A percentile compares a stretch with the other conserved stretches of the same genome.
Evolutionary conservation across 2,329 filamentous ascomycete species (phyloP).

Genomic region (Alternaria viburni): DNA sequence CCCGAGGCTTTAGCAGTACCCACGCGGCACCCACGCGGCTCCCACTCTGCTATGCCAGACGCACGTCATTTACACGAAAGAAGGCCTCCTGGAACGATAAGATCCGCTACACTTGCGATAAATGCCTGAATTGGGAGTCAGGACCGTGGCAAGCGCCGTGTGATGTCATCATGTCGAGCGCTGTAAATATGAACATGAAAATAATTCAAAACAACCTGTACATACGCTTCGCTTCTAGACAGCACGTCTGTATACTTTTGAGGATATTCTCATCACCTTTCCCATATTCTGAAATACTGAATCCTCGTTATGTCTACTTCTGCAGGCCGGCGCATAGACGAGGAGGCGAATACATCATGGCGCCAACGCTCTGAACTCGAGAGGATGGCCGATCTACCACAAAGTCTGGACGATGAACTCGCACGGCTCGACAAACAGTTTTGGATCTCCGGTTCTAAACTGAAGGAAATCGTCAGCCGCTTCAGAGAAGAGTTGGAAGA

Average conservation of each 20-base stretch:
- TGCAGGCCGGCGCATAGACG: conserved; percentile 12
- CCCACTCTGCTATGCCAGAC: neutral
- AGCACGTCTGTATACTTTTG: neutral
- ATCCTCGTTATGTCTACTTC: conserved; percentile 17
- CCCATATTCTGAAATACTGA: neutral
- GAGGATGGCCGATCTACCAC: conserved; percentile 22
- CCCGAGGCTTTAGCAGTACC: neutral
- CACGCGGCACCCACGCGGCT: conserved; percentile 4
- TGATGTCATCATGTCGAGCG: conserved; percentile 27
- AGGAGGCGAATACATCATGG: conserved; percentile 21
- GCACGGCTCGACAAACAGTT: conserved; percentile 30
- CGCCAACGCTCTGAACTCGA: conserved; percentile 27
- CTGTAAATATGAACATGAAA: neutral
- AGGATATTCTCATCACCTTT: neutral
- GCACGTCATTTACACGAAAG: conserved; percentile 12
- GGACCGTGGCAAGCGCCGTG: neutral
- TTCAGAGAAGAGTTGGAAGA: conserved; percentile 36
- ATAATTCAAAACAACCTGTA: neutral
- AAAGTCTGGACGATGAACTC: conserved; percentile 28
- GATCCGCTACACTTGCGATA: neutral
- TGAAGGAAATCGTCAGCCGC: conserved; percentile 29
- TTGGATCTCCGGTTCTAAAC: conserved; percentile 27
- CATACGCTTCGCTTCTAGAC: neutral
- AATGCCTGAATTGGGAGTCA: neutral
- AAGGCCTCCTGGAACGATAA: conserved; percentile 10